These are phyloP conservation scores for Alternaria rosae DNA, from an alignment of 2,329 filamentous ascomycete genomes.

Conservation along the genomic window DNA sequence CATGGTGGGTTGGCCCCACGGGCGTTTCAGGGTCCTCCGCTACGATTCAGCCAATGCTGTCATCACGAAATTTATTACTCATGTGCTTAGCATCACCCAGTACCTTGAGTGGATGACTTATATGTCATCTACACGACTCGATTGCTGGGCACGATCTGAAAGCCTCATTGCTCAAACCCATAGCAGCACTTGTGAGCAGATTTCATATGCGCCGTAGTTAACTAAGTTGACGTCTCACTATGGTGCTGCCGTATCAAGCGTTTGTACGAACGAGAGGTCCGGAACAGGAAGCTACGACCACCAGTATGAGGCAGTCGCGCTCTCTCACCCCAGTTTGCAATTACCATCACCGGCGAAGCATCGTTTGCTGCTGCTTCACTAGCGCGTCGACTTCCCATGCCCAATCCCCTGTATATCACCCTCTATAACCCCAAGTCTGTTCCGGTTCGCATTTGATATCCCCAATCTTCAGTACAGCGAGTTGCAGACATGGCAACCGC, in stretches of 20 bases:
- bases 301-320: not conserved
- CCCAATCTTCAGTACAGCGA: not conserved
- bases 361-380: not conserved
- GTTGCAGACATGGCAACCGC: constrained; percentile 7
- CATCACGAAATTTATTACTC: constrained; percentile 15
- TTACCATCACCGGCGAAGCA: not conserved
- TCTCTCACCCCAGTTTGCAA: constrained; percentile 11
- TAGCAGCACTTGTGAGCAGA: not conserved
- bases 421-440: not conserved
- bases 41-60: constrained; percentile 24
- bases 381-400: not conserved
- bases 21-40: constrained; percentile 21
- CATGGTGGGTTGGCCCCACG: constrained; percentile 11
- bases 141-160: not conserved
- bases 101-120: not conserved
- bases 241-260: not conserved
- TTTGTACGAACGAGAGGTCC: not conserved
- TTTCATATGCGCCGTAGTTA: not conserved
- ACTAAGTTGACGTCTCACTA: not conserved
- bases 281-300: not conserved
- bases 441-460: not conserved
- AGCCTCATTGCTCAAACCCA: no score
- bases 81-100: not conserved
- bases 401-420: not conserved
- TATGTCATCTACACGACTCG: not conserved